Conservation (phyloP, 1,139 yeast genomes). For the Ogataea hybrid region DNA sequence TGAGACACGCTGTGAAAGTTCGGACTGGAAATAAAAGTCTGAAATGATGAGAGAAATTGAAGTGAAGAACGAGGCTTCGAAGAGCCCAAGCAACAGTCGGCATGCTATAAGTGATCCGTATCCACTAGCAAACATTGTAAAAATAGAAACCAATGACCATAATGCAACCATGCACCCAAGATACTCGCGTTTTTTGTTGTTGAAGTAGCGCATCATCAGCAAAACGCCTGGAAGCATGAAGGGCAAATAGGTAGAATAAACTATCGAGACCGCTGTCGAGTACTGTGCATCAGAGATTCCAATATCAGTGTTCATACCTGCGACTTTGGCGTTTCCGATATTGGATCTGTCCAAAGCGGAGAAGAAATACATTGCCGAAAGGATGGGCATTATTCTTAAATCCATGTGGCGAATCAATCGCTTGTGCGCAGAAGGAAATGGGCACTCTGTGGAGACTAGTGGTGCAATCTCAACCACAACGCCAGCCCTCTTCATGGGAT, state of each 20-base stretch:
- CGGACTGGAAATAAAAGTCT: conserved; percentile 52
- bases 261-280: conserved; percentile 61
- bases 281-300: conserved; percentile 55
- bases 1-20: conserved; percentile 68
- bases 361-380: conserved; percentile 62
- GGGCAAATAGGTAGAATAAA: conserved; percentile 68
- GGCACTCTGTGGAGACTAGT: conserved; percentile 1
- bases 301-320: conserved; percentile 56
- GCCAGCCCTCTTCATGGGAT: background rate
- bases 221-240: conserved; percentile 59
- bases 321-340: conserved; percentile 69
- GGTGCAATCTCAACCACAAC: background rate
- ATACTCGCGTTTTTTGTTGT: conserved; percentile 62
- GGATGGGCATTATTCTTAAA: conserved; percentile 63
- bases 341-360: conserved; percentile 72
- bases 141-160: conserved; percentile 31
- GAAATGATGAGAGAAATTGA: conserved; percentile 60
- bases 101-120: conserved; percentile 59
- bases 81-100: conserved; percentile 59
- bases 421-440: conserved; percentile 3
- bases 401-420: conserved; percentile 34
- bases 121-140: conserved; percentile 37
- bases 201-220: conserved; percentile 51
- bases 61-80: conserved; percentile 74
- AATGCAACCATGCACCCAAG: conserved; percentile 54